Evolutionary conservation across 1,284 basidiomycete genomes (phyloP), one percentile per base, ranked within the genome.

Genomic region (Garcileccinum viscosum): DNA sequence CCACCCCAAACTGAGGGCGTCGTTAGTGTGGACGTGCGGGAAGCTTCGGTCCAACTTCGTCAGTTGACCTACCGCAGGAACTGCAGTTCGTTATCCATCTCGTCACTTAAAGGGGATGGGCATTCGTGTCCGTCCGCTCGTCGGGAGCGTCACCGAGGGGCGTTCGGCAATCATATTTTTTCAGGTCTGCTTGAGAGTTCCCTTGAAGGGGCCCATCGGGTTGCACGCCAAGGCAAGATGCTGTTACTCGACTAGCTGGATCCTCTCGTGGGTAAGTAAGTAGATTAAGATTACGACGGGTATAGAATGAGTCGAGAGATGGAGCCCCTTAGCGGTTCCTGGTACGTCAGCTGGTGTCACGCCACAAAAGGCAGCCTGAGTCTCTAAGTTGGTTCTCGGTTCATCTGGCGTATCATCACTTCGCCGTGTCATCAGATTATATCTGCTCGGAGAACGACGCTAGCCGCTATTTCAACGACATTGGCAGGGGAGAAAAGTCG

Each of bases 21-120:
- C 5, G 30, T 40, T 56, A 56, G 62, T 17, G 27, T 32, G 30
- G 22, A n/a, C 40, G n/a, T 44, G 62, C 22, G 30, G 19, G 30
- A 44, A n/a, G 30, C 38, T 66, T 35, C 44, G 38, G 35, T 44
- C 59, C 56, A 53, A 62, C n/a, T n/a, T n/a, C 17, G 30, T 70
- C 58, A 53, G 50, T 59, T 17, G 24, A 27, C n/a, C 53, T 50
- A 17, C 53, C 19, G 40, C 44, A 38, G 47, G 56, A 67, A 11
- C 60, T 65, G 65, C 40, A 65, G 40, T n/a, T 62, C 40, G 64
- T 42, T 42, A 50, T 73, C 62, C 62, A 56, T 37, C 32, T 56
- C 35, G 44, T 40, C 30, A 71, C 30, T 50, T 53, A 32, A 15
- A 64, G 38, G 59, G 32, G 65, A 24, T 35, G 14, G 22, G 59